Base-by-base conservation (phyloP, 495 filamentous ascomycete species). In the Paragyromitra xinjiangensis region DNA sequence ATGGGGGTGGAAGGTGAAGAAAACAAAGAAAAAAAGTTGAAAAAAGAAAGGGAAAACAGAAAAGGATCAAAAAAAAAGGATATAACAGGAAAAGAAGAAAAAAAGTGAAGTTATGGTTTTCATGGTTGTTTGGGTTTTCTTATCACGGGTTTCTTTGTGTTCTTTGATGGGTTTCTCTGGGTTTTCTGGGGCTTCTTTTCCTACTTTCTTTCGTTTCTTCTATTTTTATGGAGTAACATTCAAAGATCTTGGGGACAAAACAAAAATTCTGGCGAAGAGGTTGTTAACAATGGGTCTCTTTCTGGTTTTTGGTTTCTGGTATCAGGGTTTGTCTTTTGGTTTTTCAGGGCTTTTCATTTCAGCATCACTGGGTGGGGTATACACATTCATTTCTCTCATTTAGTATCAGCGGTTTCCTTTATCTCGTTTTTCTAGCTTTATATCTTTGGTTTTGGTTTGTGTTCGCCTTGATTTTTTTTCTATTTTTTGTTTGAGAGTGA, bases 241-340 rank as follows among this genome's bases (percentile, higher is more conserved):
- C 69, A 59, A 73, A 77, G 69, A 77, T 77, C 61, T 77, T 77
- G 74, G 74, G 74, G 69, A 66, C 61, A 75, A 34, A 75, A 76
- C 73, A 77, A 77, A 76, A 73, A 73, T 73, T 77, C 51, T 69
- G 74, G 74, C 69, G 74, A 77, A 77, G 74, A 59, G 74, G 73
- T 71, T 69, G 65, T 74, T 62, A 74, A 40, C 55, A 74, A 53
- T 75, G 73, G 73, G 73, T 73, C 48, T 73, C 62, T 42, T 73
- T 73, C 70, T 73, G 45, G 61, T 65, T 70, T 74, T 72, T 76
- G 69, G 59, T 77, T 77, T 77, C 69, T 72, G 69, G 74, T 77
- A 77, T 77, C 55, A 55, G 69, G 73, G 74, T 71, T 64, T 70
- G 73, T 58, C 39, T 71, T 76, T 56, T 56, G 66, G 56, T 59